A percentile compares a stretch with the other conserved stretches of the same genome.
phyloP scores from a whole-genome alignment of 1,284 basidiomycete genomes.

The Trichosporon faecale region DNA sequence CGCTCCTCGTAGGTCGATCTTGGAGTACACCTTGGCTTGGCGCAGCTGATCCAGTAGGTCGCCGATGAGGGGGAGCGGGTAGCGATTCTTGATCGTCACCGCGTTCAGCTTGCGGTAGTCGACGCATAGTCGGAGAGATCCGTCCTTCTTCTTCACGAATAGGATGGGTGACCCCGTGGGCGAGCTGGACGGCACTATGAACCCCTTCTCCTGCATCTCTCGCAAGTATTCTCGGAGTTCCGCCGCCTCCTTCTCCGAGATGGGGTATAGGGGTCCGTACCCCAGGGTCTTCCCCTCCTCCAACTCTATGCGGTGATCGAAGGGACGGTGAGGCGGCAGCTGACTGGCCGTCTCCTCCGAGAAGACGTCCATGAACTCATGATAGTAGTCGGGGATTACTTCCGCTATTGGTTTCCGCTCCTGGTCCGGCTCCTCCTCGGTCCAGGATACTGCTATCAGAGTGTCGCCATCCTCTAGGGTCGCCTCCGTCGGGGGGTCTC shows the following conservation, averaged over 20 bases:
- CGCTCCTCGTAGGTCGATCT: constrained; percentile 41
- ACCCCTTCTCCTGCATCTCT: constrained; percentile 49
- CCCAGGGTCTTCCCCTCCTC: constrained; percentile 37
- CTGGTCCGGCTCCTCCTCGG: too few relatives aligned
- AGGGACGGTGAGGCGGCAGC: background rate
- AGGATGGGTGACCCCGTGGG: constrained; percentile 52
- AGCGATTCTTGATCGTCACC: constrained; percentile 50
- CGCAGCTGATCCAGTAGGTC: constrained; percentile 44
- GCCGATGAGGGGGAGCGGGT: constrained; percentile 32
- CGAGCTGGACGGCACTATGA: constrained; percentile 39
- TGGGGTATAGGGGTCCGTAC: constrained; percentile 48
- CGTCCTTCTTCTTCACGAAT: constrained; percentile 57
- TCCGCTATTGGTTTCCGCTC: too few relatives aligned
- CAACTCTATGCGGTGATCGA: constrained; percentile 22
- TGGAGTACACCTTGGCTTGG: constrained; percentile 36
- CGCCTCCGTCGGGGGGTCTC: too few relatives aligned
- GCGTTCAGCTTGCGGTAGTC: constrained; percentile 56
- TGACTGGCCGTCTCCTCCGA: background rate
- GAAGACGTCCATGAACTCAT: background rate
- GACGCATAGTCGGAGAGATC: constrained; percentile 51
- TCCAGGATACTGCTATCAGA: too few relatives aligned
- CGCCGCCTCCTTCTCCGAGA: constrained; percentile 48
- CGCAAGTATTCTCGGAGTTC: constrained; percentile 51
- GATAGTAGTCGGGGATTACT: background rate
- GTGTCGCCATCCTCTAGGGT: too few relatives aligned